Evolutionary conservation across 805 yeast genomes (phyloP).

Genomic region (Wickerhamiella galacta): DNA sequence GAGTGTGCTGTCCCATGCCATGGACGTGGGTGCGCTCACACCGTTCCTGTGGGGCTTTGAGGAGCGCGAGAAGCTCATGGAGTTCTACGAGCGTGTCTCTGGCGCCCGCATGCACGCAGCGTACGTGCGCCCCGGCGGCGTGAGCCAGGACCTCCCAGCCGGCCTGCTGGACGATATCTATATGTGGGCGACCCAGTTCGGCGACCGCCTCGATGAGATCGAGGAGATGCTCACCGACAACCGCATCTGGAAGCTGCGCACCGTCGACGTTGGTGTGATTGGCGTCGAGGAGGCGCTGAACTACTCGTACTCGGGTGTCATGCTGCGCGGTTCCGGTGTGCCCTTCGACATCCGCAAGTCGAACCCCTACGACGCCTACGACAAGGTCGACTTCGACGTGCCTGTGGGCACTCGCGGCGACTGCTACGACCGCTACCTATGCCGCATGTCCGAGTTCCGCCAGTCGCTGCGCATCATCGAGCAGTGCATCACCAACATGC

Average conservation of each 20-base stretch:
- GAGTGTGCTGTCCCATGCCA: conserved; percentile 75
- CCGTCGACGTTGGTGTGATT: conserved; percentile 61
- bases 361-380: conserved; percentile 84
- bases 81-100: conserved; percentile 75
- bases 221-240: conserved; percentile 81
- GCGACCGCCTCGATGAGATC: conserved; percentile 79
- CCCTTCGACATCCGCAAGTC: conserved; percentile 76
- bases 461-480: conserved; percentile 77
- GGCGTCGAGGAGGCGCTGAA: conserved; percentile 78
- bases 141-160: conserved; percentile 70
- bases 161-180: conserved; percentile 80
- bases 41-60: conserved; percentile 91
- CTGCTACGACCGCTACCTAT: conserved; percentile 76
- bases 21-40: conserved; percentile 90
- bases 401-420: conserved; percentile 82
- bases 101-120: conserved; percentile 86
- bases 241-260: conserved; percentile 84
- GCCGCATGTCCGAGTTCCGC: conserved; percentile 84
- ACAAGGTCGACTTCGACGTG: conserved; percentile 67
- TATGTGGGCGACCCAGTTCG: conserved; percentile 94
- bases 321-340: conserved; percentile 82
- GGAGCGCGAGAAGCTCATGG: conserved; percentile 86
- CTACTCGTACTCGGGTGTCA: conserved; percentile 68
- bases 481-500: conserved; percentile 84
- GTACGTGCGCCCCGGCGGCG: conserved; percentile 85